Evolutionary conservation across 1,284 basidiomycete genomes (phyloP).

Genomic region (Moesziomyces sp.): DNA sequence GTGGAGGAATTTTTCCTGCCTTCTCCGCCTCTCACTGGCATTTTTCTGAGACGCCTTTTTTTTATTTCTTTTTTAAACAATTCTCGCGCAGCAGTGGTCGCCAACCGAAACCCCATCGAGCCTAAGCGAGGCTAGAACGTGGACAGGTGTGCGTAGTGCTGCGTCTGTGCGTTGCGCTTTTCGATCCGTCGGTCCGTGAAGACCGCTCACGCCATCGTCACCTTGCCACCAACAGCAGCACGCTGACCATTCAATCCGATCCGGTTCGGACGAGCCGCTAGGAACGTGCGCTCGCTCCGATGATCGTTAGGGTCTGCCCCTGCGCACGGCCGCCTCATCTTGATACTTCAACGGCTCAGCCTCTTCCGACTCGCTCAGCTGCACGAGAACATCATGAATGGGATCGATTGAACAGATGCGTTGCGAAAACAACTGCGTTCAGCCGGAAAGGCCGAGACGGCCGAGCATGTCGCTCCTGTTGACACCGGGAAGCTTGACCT

Average conservation of each 20-base stretch:
- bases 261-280: neutral
- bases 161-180: neutral
- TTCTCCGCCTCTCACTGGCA: neutral
- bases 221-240: neutral
- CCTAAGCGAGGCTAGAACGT: slow-evolving; percentile 37
- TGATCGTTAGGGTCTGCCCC: neutral
- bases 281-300: neutral
- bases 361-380: neutral
- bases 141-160: slow-evolving; percentile 16
- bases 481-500: slow-evolving; percentile 74
- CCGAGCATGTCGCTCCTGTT: slow-evolving; percentile 30
- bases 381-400: neutral
- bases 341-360: neutral
- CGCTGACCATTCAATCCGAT: neutral
- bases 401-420: neutral
- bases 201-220: neutral
- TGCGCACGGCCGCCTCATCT: neutral
- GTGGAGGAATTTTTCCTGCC: neutral
- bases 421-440: too few species aligned
- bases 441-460: slow-evolving; percentile 21
- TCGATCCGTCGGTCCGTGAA: neutral
- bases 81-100: neutral
- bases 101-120: slow-evolving; percentile 8
- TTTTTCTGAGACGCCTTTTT: neutral
- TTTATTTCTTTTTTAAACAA: neutral